These are phyloP conservation scores for Dipteronia sinensis DNA, from an alignment of 345 rosid genomes.

Conservation along the genomic window DNA sequence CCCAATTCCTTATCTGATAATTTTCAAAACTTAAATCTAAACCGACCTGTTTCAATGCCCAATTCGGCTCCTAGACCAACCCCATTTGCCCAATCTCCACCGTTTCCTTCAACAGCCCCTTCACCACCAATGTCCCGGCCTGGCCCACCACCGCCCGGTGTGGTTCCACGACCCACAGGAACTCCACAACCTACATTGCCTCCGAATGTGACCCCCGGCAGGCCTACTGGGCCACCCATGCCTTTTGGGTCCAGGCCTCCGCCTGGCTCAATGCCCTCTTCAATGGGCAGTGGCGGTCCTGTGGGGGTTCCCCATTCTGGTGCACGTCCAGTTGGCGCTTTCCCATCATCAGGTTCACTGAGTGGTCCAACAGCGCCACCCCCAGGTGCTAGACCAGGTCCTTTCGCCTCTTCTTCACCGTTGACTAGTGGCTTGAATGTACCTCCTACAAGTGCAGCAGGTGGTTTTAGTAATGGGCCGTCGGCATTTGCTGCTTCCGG, in stretches of 20 bases:
- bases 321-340: constrained; percentile 31
- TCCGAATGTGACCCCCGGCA: constrained; percentile 46
- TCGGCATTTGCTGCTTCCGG: constrained; percentile 27
- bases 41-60: constrained; percentile 45
- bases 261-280: constrained; percentile 47
- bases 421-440: constrained; percentile 30
- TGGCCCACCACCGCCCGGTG: constrained; percentile 54
- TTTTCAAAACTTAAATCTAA: constrained; percentile 71
- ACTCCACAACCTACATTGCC: constrained; percentile 48
- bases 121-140: constrained; percentile 66
- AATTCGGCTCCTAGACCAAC: constrained; percentile 61
- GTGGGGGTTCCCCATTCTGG: constrained; percentile 26
- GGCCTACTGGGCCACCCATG: constrained; percentile 64
- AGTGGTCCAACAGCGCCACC: constrained; percentile 39
- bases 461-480: constrained; percentile 45
- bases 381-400: constrained; percentile 52
- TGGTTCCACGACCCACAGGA: constrained; percentile 49
- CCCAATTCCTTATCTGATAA: constrained; percentile 45
- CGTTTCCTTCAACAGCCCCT: constrained; percentile 45
- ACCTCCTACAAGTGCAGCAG: constrained; percentile 31
- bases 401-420: constrained; percentile 43
- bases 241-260: constrained; percentile 66
- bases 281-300: constrained; percentile 37
- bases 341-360: constrained; percentile 38
- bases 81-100: constrained; percentile 56